These are phyloP conservation scores for Pythium brachiatum DNA, from an alignment of 352 stramenopile genomes.

Conservation along the genomic window DNA sequence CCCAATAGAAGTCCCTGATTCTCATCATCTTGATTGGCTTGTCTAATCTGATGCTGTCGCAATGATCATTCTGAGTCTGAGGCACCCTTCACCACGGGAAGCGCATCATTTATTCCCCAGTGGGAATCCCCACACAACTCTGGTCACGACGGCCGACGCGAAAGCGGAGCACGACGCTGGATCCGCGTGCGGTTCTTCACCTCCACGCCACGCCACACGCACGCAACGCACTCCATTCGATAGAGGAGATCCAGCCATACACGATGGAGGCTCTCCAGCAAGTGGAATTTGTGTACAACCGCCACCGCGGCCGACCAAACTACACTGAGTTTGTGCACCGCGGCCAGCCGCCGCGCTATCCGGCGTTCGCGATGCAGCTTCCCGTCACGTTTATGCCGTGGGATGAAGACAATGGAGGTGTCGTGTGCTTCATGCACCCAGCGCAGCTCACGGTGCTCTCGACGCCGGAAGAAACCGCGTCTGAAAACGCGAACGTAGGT, in stretches of 20 bases:
- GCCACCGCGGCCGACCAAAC: constrained; percentile 52
- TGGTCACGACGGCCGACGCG: background rate
- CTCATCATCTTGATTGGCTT: constrained; percentile 8
- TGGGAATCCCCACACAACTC: constrained; percentile 2
- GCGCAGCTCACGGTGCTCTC: constrained; percentile 35
- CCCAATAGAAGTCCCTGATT: constrained; percentile 20
- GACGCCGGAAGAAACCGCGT: constrained; percentile 38
- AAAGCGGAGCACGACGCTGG: background rate
- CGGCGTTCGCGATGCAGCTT: constrained; percentile 63
- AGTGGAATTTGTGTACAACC: constrained; percentile 73
- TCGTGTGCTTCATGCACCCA: constrained; percentile 67
- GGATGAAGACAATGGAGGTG: constrained; percentile 58
- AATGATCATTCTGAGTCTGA: constrained; percentile 17
- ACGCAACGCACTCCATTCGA: background rate
- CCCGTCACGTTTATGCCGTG: constrained; percentile 66
- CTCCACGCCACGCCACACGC: background rate
- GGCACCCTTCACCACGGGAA: constrained; percentile 14
- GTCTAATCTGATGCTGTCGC: constrained; percentile 1
- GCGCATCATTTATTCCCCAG: constrained; percentile 24
- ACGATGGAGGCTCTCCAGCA: constrained; percentile 43
- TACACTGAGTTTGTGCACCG: constrained; percentile 59
- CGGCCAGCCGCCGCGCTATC: constrained; percentile 69
- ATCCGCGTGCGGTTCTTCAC: background rate
- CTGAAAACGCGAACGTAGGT: constrained; percentile 51
- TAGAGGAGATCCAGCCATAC: constrained; percentile 1